Evolutionary conservation across 805 yeast genomes (phyloP).

Genomic region (Wickerhamiella galacta): DNA sequence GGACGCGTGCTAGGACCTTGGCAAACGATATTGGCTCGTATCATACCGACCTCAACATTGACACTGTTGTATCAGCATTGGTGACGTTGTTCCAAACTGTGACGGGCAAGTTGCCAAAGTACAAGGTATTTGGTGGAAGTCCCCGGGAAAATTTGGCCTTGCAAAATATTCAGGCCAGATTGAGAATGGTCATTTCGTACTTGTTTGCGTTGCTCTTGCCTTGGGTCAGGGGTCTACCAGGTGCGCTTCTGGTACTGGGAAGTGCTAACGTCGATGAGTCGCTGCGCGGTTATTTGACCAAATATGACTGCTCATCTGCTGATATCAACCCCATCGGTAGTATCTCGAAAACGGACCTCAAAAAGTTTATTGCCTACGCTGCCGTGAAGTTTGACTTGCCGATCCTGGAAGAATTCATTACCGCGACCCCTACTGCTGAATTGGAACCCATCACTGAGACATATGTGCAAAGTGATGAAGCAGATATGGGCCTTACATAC

Average conservation of each 20-base stretch:
- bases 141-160: constrained; percentile 81
- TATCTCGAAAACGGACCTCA: constrained; percentile 84
- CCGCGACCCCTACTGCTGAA: constrained; percentile 96
- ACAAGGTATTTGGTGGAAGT: constrained; percentile 86
- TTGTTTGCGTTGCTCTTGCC: constrained; percentile 88
- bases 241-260: constrained; percentile 81
- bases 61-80: constrained; percentile 57
- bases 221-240: constrained; percentile 69
- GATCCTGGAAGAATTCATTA: constrained; percentile 56
- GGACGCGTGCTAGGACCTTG: constrained; percentile 61
- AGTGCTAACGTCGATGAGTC: constrained; percentile 97
- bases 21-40: constrained; percentile 68
- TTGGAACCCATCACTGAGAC: constrained; percentile 86
- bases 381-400: constrained; percentile 54
- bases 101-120: constrained; percentile 78
- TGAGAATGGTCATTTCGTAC: constrained; percentile 88
- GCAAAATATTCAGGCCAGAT: constrained; percentile 91
- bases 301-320: constrained; percentile 94
- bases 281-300: constrained; percentile 84
- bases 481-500: constrained; percentile 96
- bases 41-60: constrained; percentile 89
- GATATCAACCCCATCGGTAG: constrained; percentile 99
- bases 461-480: constrained; percentile 91
- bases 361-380: constrained; percentile 72
- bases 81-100: constrained; percentile 67